Evolutionary conservation across 768 basidiomycete genomes (phyloP), one percentile per base, ranked within the genome.

Genomic region (Phlebiopsis gigantea): DNA sequence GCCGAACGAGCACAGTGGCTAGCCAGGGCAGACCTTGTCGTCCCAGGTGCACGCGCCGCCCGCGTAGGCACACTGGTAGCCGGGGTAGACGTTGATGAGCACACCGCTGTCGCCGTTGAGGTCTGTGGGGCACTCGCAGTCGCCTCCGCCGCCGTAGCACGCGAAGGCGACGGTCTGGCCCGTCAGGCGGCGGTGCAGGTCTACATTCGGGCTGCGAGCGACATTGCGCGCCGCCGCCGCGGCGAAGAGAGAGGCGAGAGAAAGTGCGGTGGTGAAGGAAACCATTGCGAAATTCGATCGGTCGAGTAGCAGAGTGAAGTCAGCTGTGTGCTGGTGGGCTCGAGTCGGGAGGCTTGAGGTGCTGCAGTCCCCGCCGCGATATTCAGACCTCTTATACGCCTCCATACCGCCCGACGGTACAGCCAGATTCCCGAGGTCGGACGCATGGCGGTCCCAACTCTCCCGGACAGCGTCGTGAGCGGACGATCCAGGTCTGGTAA

Each of bases 121-220:
- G 50, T 61, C 61, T 22, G 34, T 61, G 43, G 61, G 61, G 50
- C 61, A 61, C n/a, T 57, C 57, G 55, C 61, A 61, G 39, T 57
- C 57, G 41, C 54, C 54, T 14, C 53, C 61, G 5, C 54, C 57
- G 28, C 57, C 57, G 45, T 21, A 55, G 45, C 54, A 55, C 29
- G 54, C 54, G 45, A 55, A 55, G 6, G 54, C 45, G 28, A 55
- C 21, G 29, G 31, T 46, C 45, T 55, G 54, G 2, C 54, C 54
- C 5, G 54, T 55, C 5, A 55, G 54, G n/a, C 54, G 54, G 21
- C 44, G 44, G 19, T 55, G 54, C 2, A 55, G 30, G 44, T 28
- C 31, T 15, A 45, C 21, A 8, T 15, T 10, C 4, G 54, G 45
- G 1, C 45, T n/a, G 30, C 43, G 45, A 3, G 26, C 17, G 45